Conservation (phyloP, 1,139 yeast species). For the Yamadazyma diddensiae region DNA sequence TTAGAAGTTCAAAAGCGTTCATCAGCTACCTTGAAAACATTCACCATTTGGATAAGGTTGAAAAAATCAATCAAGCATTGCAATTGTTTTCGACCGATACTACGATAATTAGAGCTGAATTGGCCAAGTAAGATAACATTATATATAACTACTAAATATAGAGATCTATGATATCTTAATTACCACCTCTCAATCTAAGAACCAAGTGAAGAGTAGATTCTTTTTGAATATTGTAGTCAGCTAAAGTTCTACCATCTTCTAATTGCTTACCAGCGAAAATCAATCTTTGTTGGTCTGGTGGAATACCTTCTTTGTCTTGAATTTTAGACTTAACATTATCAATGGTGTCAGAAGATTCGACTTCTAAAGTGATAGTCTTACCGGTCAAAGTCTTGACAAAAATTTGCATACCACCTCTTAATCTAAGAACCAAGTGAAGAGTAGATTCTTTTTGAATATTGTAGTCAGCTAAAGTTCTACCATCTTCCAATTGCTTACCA, state of each 20-base stretch:
- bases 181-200: slow-evolving; percentile 96
- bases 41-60: slow-evolving; percentile 14
- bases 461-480: slow-evolving; percentile 59
- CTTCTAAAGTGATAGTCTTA: slow-evolving; percentile 72
- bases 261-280: slow-evolving; percentile 60
- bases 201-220: slow-evolving; percentile 84
- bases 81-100: slow-evolving; percentile 28
- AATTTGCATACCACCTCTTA: slow-evolving; percentile 98
- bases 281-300: slow-evolving; percentile 54
- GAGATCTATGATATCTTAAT: slow-evolving; percentile 99
- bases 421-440: slow-evolving; percentile 89
- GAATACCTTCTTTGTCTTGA: slow-evolving; percentile 53
- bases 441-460: slow-evolving; percentile 52
- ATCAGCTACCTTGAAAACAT: slow-evolving; percentile 15
- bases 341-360: slow-evolving; percentile 70
- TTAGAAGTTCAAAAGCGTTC: slow-evolving; percentile 27
- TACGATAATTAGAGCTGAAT: slow-evolving; percentile 31
- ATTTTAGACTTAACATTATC: slow-evolving; percentile 60
- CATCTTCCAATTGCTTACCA: slow-evolving; percentile 64
- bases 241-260: slow-evolving; percentile 72
- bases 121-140: slow-evolving; percentile 7
- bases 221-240: slow-evolving; percentile 30
- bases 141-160: background rate
- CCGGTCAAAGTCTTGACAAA: slow-evolving; percentile 95
- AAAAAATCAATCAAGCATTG: slow-evolving; percentile 21